Evolutionary conservation across 129 eudicot genomes (phyloP).

Genomic region (Flaveria sonorensis): DNA sequence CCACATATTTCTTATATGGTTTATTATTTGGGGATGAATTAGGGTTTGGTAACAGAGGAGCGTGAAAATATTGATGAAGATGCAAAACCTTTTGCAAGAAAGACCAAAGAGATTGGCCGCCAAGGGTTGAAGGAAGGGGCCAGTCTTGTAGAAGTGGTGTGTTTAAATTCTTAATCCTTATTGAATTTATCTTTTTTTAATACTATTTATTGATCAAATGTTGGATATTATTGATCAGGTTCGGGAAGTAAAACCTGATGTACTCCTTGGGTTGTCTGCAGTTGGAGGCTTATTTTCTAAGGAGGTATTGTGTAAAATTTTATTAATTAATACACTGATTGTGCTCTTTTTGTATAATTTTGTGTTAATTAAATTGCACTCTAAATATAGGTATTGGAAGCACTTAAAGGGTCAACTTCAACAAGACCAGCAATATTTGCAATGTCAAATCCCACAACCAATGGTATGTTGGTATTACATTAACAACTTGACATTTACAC

Average conservation of each 20-base stretch:
- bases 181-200: neutral
- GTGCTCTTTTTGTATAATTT: neutral
- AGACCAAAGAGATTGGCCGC: constrained; percentile 70
- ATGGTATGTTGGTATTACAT: constrained; percentile 51
- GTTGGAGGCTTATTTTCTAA: constrained; percentile 87
- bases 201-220: constrained; percentile 20
- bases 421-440: constrained; percentile 98
- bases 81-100: constrained; percentile 88
- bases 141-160: constrained; percentile 86
- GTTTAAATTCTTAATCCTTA: constrained; percentile 25
- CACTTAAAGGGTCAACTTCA: constrained; percentile 85
- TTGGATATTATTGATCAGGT: constrained; percentile 55
- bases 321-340: neutral
- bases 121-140: constrained; percentile 95
- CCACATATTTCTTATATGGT: neutral
- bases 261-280: constrained; percentile 92
- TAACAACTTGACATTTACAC: constrained; percentile 12
- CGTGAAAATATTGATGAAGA: constrained; percentile 80
- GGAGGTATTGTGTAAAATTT: constrained; percentile 55
- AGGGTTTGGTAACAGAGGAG: constrained; percentile 93
- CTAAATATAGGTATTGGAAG: constrained; percentile 76
- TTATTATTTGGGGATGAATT: constrained; percentile 20
- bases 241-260: constrained; percentile 87
- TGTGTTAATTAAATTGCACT: neutral
- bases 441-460: constrained; percentile 94